Evolutionary conservation across 1,139 yeast species (phyloP), one percentile per base, ranked within the genome.

Genomic region (Meyerozyma smithsonii): DNA sequence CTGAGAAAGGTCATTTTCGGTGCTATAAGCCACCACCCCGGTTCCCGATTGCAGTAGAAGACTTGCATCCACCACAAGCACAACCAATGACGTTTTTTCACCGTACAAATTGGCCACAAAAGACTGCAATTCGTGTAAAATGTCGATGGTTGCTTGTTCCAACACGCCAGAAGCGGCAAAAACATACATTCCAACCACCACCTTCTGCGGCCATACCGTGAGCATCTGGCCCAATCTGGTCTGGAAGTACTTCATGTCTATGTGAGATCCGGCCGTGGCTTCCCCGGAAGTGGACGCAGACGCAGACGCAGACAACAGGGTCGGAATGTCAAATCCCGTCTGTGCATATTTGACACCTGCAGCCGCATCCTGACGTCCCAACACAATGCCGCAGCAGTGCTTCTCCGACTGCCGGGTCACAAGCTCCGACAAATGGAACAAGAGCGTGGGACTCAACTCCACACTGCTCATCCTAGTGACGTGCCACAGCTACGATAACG

Each of bases 141-240:
- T 20, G 5, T 32, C 15, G 10, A 58, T 43, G n/a, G 36, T 28
- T 10, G 46, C 16, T 23, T 17, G 38, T 35, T 42, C 40, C 17
- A 44, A 43, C 4, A 33, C 41, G 7, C 35, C n/a, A 8, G 30
- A 36, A 8, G 42, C 18, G 6, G 39, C 37, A 2, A 62, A 45
- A 11, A 55, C 55, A 43, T 64, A 67, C 1, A 64, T 33, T 0
- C 73, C 73, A 6, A 66, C 45, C 4, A 65, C 46, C 10, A 45
- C 39, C 21, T 51, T 52, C 21, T 56, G 54, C 0, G 71, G 69
- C 10, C 51, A 42, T 0, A 65, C 61, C 0, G 60, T 52, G 12
- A 46, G 42, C 43, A 60, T 59, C 41, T 66, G 69, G 5, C 49
- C 55, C 28, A 53, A 46, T 38, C 70, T 48, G 26, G 48, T 54